Conservation (phyloP, 1,139 yeast species). For the Pichia sp. region DNA sequence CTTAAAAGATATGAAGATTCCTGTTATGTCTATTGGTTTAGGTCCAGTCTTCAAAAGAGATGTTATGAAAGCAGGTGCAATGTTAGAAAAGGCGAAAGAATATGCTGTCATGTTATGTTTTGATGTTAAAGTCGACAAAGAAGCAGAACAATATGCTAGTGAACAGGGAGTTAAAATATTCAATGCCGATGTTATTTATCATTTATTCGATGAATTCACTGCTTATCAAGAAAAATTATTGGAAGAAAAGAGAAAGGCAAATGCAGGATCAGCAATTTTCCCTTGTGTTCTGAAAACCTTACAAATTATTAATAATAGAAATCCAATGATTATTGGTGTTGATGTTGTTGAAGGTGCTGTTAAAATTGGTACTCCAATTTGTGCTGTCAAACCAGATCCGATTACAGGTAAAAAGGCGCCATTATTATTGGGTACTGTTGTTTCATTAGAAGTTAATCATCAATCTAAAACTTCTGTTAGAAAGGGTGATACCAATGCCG, state of each 20-base stretch:
- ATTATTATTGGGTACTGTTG: slow-evolving; percentile 76
- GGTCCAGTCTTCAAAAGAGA: slow-evolving; percentile 98
- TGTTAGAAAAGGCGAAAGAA: slow-evolving; percentile 96
- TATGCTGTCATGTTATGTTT: slow-evolving; percentile 95
- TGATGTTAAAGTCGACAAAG: slow-evolving; percentile 94
- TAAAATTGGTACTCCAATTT: slow-evolving; percentile 89
- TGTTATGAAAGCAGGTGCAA: slow-evolving; percentile 93
- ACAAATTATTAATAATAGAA: slow-evolving; percentile 96
- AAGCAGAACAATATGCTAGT: slow-evolving; percentile 95
- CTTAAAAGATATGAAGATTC: slow-evolving; percentile 97
- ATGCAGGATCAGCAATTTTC: slow-evolving; percentile 82
- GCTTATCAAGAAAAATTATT: slow-evolving; percentile 84
- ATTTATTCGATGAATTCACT: slow-evolving; percentile 89
- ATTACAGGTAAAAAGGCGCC: slow-evolving; percentile 68
- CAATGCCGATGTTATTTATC: slow-evolving; percentile 94
- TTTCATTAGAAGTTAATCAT: slow-evolving; percentile 90
- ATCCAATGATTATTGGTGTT: slow-evolving; percentile 99
- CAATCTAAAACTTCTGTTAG: slow-evolving; percentile 71
- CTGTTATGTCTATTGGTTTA: slow-evolving; percentile 95
- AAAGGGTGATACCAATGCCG: slow-evolving; percentile 94
- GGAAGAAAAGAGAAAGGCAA: slow-evolving; percentile 86
- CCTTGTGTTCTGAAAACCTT: slow-evolving; percentile 93
- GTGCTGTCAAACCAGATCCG: slow-evolving; percentile 89
- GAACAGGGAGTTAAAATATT: slow-evolving; percentile 89
- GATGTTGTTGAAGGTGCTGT: slow-evolving; percentile 90